Base-by-base conservation (phyloP, 345 rosid genomes). In the Cardamine occulta region DNA sequence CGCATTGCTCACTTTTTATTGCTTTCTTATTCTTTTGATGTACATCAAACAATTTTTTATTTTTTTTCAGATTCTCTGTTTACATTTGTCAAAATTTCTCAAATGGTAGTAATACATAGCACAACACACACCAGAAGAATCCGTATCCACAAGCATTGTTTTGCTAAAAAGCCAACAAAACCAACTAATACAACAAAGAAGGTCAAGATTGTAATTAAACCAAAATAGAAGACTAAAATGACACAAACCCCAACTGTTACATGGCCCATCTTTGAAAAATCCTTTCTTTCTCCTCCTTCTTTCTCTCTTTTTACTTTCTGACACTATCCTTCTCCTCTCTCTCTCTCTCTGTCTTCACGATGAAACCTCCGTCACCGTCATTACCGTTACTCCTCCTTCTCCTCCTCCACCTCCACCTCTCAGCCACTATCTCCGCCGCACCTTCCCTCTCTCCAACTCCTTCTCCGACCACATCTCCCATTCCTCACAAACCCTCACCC, bases 361-460 rank as follows among this genome's bases (percentile, higher is more conserved):
- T 89, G 93, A 75, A 62, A 31, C 82, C 67, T 17, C 80, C 73
- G 18, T 69, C 78, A 54, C 72, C 49, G 55, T 72, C 80, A n/a
- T 67, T 81, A 51, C 79, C 73, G 59, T 55, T 40, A 70, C 81
- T 80, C 79, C 15, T 77, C 77, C 52, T 79, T 44, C 34, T 81
- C 73, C 44, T 78, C 61, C 60, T 83, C 67, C 61, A 26, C 68
- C n/a, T 74, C 62, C 58, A 59, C 64, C 12, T 74, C 78, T 29
- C 79, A 31, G 7, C 65, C 74, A 31, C 79, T 24, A 24, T 61
- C 37, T 54, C 63, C 69, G 71, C 82, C 52, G 68, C 84, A 48
- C 76, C 85, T 12, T 53, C 87, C 19, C 58, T 74, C 21, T 72
- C 88, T 8, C 84, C 78, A 3, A 63, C 75, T 13, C 57, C 82